phyloP scores from a whole-genome alignment of 306 rosid species.

The Gynostemma pentaphyllum region DNA sequence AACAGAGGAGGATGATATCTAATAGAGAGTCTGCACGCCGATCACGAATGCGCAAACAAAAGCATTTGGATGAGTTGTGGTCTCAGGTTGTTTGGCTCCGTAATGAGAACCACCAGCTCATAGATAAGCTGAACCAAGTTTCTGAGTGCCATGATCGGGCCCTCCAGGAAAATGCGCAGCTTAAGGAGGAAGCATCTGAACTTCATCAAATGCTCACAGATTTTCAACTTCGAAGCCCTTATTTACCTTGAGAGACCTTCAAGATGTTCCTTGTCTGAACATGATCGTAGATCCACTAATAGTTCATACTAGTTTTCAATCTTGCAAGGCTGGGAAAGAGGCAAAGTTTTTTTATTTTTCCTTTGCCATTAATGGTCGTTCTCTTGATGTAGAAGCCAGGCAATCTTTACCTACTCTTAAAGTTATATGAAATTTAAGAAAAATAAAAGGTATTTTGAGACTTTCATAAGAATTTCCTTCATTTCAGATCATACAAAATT shows the following conservation, averaged over 20 bases:
- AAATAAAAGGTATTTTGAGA: slow-evolving; percentile 2
- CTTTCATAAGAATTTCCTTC: background rate
- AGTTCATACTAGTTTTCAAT: background rate
- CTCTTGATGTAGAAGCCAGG: slow-evolving; percentile 2
- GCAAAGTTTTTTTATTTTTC: background rate
- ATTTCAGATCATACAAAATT: background rate
- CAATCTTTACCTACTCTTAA: background rate
- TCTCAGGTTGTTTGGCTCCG: slow-evolving; percentile 87
- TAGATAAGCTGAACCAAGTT: slow-evolving; percentile 54
- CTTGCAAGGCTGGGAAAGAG: slow-evolving; percentile 21
- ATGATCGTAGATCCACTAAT: slow-evolving; percentile 25
- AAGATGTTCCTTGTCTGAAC: slow-evolving; percentile 33
- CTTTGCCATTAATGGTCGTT: slow-evolving; percentile 1
- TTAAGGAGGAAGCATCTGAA: slow-evolving; percentile 58
- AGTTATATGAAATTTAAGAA: slow-evolving; percentile 3
- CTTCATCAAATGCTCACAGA: slow-evolving; percentile 65
- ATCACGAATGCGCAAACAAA: slow-evolving; percentile 87
- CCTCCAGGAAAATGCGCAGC: slow-evolving; percentile 56
- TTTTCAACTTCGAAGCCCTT: slow-evolving; percentile 51
- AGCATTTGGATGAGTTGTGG: slow-evolving; percentile 90
- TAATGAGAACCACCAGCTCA: slow-evolving; percentile 65
- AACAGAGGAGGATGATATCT: slow-evolving; percentile 82
- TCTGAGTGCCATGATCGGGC: slow-evolving; percentile 52
- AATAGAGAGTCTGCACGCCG: slow-evolving; percentile 92
- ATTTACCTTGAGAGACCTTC: slow-evolving; percentile 38